A percentile compares a stretch with the other conserved stretches of the same genome.
Evolutionary conservation across 1,284 basidiomycete species (phyloP).

Genomic region (Flammula alnicola): DNA sequence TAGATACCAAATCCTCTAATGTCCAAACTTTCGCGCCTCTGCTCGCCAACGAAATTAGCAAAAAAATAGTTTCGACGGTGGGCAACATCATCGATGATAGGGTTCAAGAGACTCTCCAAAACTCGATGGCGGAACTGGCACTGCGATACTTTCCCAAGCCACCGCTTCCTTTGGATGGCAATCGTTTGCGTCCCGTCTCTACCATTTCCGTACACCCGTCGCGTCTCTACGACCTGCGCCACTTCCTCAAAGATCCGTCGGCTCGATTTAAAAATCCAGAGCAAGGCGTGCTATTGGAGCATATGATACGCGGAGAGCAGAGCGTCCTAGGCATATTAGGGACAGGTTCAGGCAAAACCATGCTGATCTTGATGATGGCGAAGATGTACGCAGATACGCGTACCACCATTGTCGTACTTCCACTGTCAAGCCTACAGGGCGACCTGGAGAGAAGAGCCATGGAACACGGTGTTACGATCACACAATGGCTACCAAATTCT

Average conservation of each 20-base stretch:
- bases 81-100: neutral
- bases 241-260: neutral
- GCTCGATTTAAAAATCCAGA: constrained; percentile 14
- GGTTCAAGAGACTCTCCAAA: constrained; percentile 2
- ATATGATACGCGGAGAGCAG: constrained; percentile 3
- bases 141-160: neutral
- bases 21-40: neutral
- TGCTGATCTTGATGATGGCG: constrained; percentile 1
- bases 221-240: constrained; percentile 2
- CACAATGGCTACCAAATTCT: too few species aligned
- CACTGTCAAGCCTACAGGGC: constrained; percentile 10
- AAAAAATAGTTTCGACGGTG: neutral
- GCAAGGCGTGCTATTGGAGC: constrained; percentile 12
- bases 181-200: neutral
- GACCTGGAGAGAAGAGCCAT: constrained; percentile 6
- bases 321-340: constrained; percentile 13
- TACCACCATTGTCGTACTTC: constrained; percentile 11
- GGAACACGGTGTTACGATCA: neutral
- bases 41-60: neutral
- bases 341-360: constrained; percentile 13
- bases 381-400: neutral
- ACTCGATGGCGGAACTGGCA: constrained; percentile 4
- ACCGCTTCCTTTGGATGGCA: neutral
- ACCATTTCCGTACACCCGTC: constrained; percentile 7
- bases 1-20: too few species aligned